A percentile compares a stretch with the other conserved stretches of the same genome.
Conservation (phyloP, 352 stramenopile genomes). For the Phytophthora vignae region DNA sequence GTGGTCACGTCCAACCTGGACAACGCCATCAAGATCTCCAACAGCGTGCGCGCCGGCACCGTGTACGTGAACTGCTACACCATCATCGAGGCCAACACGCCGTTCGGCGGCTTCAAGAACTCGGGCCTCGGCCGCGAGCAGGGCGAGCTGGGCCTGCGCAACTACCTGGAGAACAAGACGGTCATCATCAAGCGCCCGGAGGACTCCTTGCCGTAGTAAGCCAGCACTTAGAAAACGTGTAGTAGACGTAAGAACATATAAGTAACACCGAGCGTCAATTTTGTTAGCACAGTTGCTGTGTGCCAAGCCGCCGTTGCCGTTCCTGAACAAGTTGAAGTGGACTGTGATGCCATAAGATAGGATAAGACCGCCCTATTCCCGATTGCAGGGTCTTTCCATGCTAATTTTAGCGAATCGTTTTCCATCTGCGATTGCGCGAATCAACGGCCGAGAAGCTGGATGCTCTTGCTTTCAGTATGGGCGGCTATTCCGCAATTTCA, state of each 20-base stretch:
- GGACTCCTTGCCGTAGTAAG: slow-evolving; percentile 36
- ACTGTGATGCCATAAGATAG: not conserved
- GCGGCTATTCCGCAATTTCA: slow-evolving; percentile 14
- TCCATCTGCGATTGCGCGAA: slow-evolving; percentile 11
- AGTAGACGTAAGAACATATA: slow-evolving; percentile 32
- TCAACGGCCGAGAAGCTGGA: not conserved
- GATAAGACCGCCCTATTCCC: not conserved
- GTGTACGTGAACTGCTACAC: slow-evolving; percentile 96
- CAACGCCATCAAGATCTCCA: slow-evolving; percentile 86
- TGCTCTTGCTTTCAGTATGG: slow-evolving; percentile 6
- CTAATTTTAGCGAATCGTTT: slow-evolving; percentile 19
- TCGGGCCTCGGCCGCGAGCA: slow-evolving; percentile 82
- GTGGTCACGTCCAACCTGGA: slow-evolving; percentile 90
- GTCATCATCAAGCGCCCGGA: slow-evolving; percentile 70
- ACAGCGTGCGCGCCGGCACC: slow-evolving; percentile 90
- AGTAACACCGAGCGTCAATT: slow-evolving; percentile 23
- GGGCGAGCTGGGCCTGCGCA: slow-evolving; percentile 68
- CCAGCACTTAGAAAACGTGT: slow-evolving; percentile 11
- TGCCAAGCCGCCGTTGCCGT: too few relatives aligned
- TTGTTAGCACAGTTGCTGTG: not conserved
- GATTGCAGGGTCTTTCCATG: not conserved
- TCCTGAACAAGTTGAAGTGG: not conserved
- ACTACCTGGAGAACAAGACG: slow-evolving; percentile 85
- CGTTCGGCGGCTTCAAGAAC: slow-evolving; percentile 88
- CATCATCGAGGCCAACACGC: slow-evolving; percentile 85